Conservation (phyloP, 2,329 filamentous ascomycete genomes). For the Sclerotinia sclerotiorum region DNA sequence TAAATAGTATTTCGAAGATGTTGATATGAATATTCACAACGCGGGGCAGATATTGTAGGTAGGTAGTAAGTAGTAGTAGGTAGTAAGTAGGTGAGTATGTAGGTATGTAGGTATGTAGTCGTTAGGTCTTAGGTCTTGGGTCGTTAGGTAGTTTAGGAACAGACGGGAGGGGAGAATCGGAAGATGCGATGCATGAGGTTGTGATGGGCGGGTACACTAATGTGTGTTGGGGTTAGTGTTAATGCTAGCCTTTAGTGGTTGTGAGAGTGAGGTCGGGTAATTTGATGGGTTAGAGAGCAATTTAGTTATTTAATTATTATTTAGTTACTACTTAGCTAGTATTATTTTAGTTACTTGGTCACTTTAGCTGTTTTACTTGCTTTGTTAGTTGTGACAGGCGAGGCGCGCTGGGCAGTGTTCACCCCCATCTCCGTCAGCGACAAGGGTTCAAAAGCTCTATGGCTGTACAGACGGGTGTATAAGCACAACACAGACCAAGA, state of each 20-base stretch:
- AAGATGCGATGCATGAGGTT: conserved; percentile 11
- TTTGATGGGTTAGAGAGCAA: background rate
- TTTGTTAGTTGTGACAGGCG: background rate
- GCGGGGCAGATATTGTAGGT: conserved; percentile 7
- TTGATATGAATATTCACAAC: background rate
- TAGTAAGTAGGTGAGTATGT: background rate
- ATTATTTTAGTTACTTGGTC: background rate
- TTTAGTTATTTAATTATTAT: no score
- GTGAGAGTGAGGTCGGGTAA: background rate
- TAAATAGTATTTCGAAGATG: background rate
- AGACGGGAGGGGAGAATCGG: conserved; percentile 11
- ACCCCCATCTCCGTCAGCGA: background rate
- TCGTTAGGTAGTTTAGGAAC: background rate
- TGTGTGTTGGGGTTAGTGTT: background rate
- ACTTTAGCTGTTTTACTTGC: background rate
- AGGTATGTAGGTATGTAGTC: background rate
- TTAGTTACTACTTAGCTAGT: no score
- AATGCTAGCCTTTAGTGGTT: background rate
- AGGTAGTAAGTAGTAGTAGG: no score
- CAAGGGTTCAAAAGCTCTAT: background rate
- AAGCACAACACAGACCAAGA: conserved; percentile 11
- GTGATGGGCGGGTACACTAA: conserved; percentile 9
- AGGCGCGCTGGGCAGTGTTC: conserved; percentile 5
- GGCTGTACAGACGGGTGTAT: no score
- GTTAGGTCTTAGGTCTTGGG: background rate